phyloP scores from a whole-genome alignment of 371 early-diverging fungal genomes.

The Mortierella sp. region DNA sequence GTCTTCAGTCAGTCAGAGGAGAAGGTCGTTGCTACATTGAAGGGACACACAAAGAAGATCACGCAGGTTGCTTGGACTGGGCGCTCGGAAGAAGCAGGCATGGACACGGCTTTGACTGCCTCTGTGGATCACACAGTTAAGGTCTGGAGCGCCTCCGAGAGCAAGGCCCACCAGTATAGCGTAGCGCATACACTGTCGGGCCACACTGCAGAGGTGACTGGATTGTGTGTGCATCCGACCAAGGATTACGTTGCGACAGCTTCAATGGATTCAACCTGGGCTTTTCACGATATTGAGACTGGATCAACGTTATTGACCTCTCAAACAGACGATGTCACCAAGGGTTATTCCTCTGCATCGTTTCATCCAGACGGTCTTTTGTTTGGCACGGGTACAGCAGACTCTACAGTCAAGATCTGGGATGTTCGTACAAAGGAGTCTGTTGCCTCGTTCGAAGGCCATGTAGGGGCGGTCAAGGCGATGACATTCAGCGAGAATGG shows the following conservation, averaged over 20 bases:
- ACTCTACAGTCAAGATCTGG: conserved; percentile 83
- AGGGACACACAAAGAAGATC: conserved; percentile 86
- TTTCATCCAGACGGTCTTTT: conserved; percentile 96
- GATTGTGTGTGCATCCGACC: conserved; percentile 80
- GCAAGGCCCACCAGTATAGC: conserved; percentile 53
- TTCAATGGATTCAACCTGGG: conserved; percentile 83
- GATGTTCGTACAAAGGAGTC: conserved; percentile 81
- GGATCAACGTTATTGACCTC: conserved; percentile 69
- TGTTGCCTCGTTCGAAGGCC: conserved; percentile 80
- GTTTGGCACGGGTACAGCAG: conserved; percentile 82
- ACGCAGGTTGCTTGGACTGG: conserved; percentile 77
- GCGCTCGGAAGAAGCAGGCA: conserved; percentile 58
- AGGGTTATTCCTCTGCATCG: conserved; percentile 73
- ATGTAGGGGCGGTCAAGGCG: conserved; percentile 73
- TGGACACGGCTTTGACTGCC: conserved; percentile 74
- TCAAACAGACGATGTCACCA: conserved; percentile 27
- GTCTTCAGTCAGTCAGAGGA: conserved; percentile 72
- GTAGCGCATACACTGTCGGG: conserved; percentile 68
- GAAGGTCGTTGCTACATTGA: conserved; percentile 75
- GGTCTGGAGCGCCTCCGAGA: conserved; percentile 63
- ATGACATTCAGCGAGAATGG: conserved; percentile 92
- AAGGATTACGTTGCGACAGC: conserved; percentile 82
- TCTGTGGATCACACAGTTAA: conserved; percentile 88
- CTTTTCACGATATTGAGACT: conserved; percentile 77
- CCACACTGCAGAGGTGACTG: conserved; percentile 79